Conservation (phyloP, 1,284 basidiomycete species). For the Ganoderma lucidum region DNA sequence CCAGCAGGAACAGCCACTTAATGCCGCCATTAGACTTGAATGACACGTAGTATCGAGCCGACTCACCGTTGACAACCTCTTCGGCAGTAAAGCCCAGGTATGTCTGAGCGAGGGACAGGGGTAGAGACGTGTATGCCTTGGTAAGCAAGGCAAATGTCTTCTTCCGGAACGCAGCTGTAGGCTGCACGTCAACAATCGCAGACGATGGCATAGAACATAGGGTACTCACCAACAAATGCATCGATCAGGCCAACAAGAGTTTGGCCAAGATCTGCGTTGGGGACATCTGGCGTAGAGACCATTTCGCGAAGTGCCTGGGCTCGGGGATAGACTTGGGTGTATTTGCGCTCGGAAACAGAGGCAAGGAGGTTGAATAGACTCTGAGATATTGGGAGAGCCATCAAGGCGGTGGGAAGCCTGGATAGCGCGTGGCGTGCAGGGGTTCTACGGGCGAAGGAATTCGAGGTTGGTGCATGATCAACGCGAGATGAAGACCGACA, state of each 20-base stretch:
- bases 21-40: slow-evolving; percentile 4
- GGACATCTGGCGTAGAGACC: slow-evolving; percentile 51
- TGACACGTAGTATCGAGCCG: neutral
- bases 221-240: slow-evolving; percentile 58
- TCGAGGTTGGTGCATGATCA: neutral
- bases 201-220: slow-evolving; percentile 40
- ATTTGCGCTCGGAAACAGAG: slow-evolving; percentile 59
- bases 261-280: slow-evolving; percentile 52
- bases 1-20: slow-evolving; percentile 51
- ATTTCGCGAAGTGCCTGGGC: slow-evolving; percentile 52
- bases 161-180: slow-evolving; percentile 51
- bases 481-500: slow-evolving; percentile 35
- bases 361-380: slow-evolving; percentile 55
- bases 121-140: slow-evolving; percentile 68
- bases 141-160: slow-evolving; percentile 63
- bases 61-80: slow-evolving; percentile 54
- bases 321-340: slow-evolving; percentile 60
- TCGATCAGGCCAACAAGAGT: slow-evolving; percentile 53
- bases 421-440: slow-evolving; percentile 62
- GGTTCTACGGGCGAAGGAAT: slow-evolving; percentile 41
- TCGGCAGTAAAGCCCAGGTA: slow-evolving; percentile 64
- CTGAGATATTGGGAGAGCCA: slow-evolving; percentile 51
- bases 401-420: slow-evolving; percentile 59
- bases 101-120: slow-evolving; percentile 55
- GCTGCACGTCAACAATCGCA: neutral